A percentile compares a stretch with the other conserved stretches of the same genome.
phyloP scores from a whole-genome alignment of 2,329 filamentous ascomycete species.

The Aspergillus aculeatus region DNA sequence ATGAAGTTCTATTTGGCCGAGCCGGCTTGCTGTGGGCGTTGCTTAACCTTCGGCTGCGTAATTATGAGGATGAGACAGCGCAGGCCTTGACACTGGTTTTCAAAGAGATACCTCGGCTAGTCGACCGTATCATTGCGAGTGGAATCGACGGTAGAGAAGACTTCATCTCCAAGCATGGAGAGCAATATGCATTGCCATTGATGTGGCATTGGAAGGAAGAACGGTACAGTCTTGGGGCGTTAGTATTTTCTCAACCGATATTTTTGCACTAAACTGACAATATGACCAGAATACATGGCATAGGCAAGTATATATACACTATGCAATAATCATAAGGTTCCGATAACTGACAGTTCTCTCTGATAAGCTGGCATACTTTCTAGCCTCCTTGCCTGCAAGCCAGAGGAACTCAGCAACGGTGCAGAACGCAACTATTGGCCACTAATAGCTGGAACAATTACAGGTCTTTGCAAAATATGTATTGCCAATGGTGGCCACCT shows the following conservation, averaged over 20 bases:
- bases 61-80: slow-evolving; percentile 21
- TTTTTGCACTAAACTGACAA: neutral
- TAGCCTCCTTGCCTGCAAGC: slow-evolving; percentile 35
- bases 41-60: slow-evolving; percentile 34
- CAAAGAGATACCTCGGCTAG: slow-evolving; percentile 29
- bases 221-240: slow-evolving; percentile 40
- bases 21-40: slow-evolving; percentile 39
- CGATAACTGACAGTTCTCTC: neutral
- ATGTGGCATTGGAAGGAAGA: slow-evolving; percentile 44
- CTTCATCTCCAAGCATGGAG: slow-evolving; percentile 31
- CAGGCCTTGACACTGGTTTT: slow-evolving; percentile 26
- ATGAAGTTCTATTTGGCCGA: slow-evolving; percentile 42
- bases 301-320: slow-evolving; percentile 17
- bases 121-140: slow-evolving; percentile 34
- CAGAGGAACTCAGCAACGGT: slow-evolving; percentile 29
- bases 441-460: slow-evolving; percentile 38
- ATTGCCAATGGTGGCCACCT: slow-evolving; percentile 39
- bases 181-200: slow-evolving; percentile 34
- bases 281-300: slow-evolving; percentile 28
- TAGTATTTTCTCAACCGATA: slow-evolving; percentile 18
- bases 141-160: slow-evolving; percentile 33
- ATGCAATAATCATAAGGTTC: neutral
- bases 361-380: slow-evolving; percentile 37
- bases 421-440: slow-evolving; percentile 25
- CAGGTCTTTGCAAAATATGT: slow-evolving; percentile 36